Conservation (phyloP, 192 early-diverging fungal genomes). For the Backusella parvicylindrica region DNA sequence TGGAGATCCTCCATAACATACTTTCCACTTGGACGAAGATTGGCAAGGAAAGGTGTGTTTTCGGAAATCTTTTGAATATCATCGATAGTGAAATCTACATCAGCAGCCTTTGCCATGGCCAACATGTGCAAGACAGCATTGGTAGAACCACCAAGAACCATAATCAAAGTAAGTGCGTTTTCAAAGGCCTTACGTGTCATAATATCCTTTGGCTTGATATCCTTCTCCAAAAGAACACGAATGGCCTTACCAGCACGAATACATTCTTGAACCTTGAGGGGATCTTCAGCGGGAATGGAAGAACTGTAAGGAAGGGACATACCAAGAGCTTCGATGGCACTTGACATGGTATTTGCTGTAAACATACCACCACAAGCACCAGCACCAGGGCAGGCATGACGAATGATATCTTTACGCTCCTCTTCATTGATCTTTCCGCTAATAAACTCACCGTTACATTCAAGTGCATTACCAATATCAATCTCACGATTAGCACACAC, state of each 20-base stretch:
- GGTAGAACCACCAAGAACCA: conserved; percentile 95
- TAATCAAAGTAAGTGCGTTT: conserved; percentile 90
- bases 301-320: conserved; percentile 95
- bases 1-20: conserved; percentile 98
- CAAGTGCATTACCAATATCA: conserved; percentile 95
- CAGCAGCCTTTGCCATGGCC: conserved; percentile 81
- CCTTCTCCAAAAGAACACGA: conserved; percentile 80
- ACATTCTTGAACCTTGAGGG: conserved; percentile 89
- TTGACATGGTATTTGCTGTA: conserved; percentile 60
- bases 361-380: conserved; percentile 98
- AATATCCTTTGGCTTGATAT: conserved; percentile 93
- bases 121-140: conserved; percentile 96
- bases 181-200: conserved; percentile 95
- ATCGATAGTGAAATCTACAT: conserved; percentile 80
- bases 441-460: conserved; percentile 89
- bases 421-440: conserved; percentile 89
- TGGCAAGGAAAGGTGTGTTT: conserved; percentile 88
- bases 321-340: conserved; percentile 96
- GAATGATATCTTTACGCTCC: conserved; percentile 71
- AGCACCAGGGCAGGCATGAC: conserved; percentile 77
- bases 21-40: conserved; percentile 95
- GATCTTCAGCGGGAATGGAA: conserved; percentile 86
- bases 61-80: conserved; percentile 93
- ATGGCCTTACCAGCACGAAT: conserved; percentile 79
- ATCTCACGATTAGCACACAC: conserved; percentile 52